Conservation (phyloP, 192 early-diverging fungal genomes). For the Cetraspora pellucida region DNA sequence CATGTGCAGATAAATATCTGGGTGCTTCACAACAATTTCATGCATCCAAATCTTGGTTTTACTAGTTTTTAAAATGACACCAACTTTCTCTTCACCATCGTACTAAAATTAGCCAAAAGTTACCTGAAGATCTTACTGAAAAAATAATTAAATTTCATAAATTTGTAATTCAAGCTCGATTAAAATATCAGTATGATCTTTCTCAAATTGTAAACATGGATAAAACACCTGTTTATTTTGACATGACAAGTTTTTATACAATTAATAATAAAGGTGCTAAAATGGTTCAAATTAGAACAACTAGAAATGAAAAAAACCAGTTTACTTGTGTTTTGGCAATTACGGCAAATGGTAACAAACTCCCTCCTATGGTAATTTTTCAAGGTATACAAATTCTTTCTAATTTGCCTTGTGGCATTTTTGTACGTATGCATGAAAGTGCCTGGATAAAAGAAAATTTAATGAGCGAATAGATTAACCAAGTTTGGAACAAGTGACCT, state of each 20-base stretch:
- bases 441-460: conserved; percentile 2
- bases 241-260: neutral
- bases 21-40: neutral
- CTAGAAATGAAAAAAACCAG: conserved; percentile 7
- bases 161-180: neutral
- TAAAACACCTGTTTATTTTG: conserved; percentile 8
- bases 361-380: no score
- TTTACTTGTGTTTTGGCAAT: conserved; percentile 13
- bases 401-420: no score
- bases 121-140: neutral
- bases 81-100: neutral
- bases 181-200: neutral
- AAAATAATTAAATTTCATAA: neutral
- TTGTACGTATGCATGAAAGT: no score
- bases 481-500: conserved; percentile 7
- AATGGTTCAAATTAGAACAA: conserved; percentile 16
- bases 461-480: neutral
- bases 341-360: no score
- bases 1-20: neutral
- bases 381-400: no score
- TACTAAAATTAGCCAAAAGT: conserved; percentile 5
- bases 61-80: neutral
- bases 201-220: conserved; percentile 1
- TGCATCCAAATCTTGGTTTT: neutral
- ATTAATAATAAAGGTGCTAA: conserved; percentile 9